These are phyloP conservation scores for Margaritispora aquatica DNA, from an alignment of 495 filamentous ascomycete species.

Conservation along the genomic window DNA sequence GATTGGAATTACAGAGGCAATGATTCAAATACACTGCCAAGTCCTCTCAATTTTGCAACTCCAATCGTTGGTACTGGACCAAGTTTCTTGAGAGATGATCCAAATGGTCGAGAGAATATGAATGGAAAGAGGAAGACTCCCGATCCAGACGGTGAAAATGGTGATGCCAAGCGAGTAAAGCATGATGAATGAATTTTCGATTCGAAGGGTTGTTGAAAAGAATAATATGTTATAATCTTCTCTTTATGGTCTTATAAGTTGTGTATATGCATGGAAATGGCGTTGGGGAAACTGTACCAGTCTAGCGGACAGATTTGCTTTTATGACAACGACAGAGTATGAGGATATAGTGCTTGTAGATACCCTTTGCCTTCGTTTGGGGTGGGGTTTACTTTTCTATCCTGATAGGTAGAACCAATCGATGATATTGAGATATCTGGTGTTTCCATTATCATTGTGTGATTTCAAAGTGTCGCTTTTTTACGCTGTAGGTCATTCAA, in stretches of 20 bases:
- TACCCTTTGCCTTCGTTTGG: not conserved
- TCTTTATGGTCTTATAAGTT: not conserved
- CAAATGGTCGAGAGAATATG: conserved; percentile 33
- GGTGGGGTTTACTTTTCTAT: not conserved
- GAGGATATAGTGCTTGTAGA: not conserved
- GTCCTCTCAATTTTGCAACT: conserved; percentile 86
- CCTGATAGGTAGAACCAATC: not conserved
- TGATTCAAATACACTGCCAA: conserved; percentile 78
- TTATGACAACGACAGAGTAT: not conserved
- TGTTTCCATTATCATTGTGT: not conserved
- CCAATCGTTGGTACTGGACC: conserved; percentile 69
- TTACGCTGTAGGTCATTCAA: not conserved
- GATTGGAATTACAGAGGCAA: conserved; percentile 72
- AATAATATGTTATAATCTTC: not conserved
- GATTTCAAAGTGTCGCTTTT: too few species aligned
- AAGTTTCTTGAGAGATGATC: conserved; percentile 56
- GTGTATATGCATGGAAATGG: not conserved
- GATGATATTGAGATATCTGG: not conserved
- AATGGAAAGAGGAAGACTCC: conserved; percentile 40
- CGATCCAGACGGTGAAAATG: conserved; percentile 39
- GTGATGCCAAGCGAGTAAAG: conserved; percentile 44
- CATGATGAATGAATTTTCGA: conserved; percentile 12
- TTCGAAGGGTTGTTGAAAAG: not conserved
- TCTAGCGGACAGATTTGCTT: not conserved
- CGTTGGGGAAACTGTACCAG: not conserved